Conservation (phyloP, 805 yeast genomes). For the Ogataea ganodermae region DNA sequence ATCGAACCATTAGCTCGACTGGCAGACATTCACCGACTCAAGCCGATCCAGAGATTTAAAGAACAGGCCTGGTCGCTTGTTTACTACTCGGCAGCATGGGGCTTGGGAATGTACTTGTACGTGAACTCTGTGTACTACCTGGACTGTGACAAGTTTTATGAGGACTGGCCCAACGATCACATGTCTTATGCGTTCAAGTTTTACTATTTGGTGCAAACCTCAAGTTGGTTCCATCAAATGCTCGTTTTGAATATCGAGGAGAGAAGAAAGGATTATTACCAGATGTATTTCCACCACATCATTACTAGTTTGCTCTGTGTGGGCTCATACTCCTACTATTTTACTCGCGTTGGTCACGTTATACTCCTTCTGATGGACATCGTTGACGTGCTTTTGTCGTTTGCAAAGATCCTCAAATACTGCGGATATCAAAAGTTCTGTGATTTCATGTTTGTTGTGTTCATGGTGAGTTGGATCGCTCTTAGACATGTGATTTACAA, state of each 20-base stretch:
- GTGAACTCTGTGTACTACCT: constrained; percentile 58
- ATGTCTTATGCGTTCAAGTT: constrained; percentile 55
- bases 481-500: constrained; percentile 75
- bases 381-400: constrained; percentile 69
- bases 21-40: constrained; percentile 47
- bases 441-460: constrained; percentile 67
- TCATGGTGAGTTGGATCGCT: constrained; percentile 67
- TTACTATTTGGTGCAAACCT: constrained; percentile 73
- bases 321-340: constrained; percentile 75
- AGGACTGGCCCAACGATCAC: constrained; percentile 73
- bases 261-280: constrained; percentile 76
- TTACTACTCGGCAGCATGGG: constrained; percentile 59
- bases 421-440: constrained; percentile 60
- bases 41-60: constrained; percentile 67
- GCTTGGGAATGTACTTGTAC: constrained; percentile 60
- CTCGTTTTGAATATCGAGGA: constrained; percentile 76
- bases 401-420: constrained; percentile 78
- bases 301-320: constrained; percentile 67
- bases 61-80: constrained; percentile 82
- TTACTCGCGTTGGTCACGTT: constrained; percentile 75
- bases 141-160: constrained; percentile 59
- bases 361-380: constrained; percentile 80
- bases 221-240: constrained; percentile 80
- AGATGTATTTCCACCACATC: constrained; percentile 88
- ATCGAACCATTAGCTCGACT: constrained; percentile 57